Evolutionary conservation across 192 early-diverging fungal genomes (phyloP), one percentile per base, ranked within the genome.

Genomic region (Coemansia sp.): DNA sequence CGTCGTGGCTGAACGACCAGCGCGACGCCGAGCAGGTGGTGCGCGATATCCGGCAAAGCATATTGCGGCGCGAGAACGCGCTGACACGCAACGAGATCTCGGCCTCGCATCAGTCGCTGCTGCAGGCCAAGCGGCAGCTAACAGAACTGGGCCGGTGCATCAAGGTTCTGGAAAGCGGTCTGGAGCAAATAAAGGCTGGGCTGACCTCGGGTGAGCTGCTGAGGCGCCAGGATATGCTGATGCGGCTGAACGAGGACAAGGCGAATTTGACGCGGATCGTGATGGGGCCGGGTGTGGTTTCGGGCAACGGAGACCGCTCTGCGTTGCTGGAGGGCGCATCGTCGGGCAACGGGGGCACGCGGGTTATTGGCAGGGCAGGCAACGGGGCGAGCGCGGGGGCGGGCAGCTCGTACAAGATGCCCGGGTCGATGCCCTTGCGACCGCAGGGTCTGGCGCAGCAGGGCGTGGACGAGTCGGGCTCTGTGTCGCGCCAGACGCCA

Each of bases 1-100:
- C 90, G 46, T 85, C 82, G 11, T 95, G 93, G 93, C 73, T 93
- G 31, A 87, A 88, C 48, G 92, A 92, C 59, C 87, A 81, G 47
- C 82, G 84, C 29, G 67, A 81, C 6, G 73, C 89, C 14, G 84
- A 87, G 33, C 73, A 80, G 25, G 66, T 84, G 2, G 80, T 86
- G 9, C 81, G 88, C 10, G 89, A 92, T 32, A 84, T 92, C 22
- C 83, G 93, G 1, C 83, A 89, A 4, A 75, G 87, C 54, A 80
- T 92, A 31, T 83, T 89, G 35, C 71, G 83, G 30, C 88, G 91
- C 2, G 90, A 91, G 45, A 86, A 83, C n/a, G 86, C 86, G 42
- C 69, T 90, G 23, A 80, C 85, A 16, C 76, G 86, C 19, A 91
- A 87, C 47, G 90, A 93, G 58, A 85, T 91, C 19, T 84, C 88